Percentiles rank a stretch among this genome's conserved stretches.
Evolutionary conservation across 345 rosid species (phyloP).

Genomic region (Cardamine chenopodiifolia): DNA sequence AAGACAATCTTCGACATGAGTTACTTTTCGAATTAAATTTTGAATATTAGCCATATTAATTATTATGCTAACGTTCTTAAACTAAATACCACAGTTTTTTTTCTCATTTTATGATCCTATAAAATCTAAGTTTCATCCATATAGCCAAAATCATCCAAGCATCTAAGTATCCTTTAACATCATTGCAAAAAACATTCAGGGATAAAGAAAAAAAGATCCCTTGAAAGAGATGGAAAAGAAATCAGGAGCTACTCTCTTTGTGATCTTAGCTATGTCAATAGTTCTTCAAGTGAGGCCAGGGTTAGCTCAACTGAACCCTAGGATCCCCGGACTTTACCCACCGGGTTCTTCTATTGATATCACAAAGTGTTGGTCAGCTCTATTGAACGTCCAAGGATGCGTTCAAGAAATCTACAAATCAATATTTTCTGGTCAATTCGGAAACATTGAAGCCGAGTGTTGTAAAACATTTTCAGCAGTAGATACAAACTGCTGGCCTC

Average conservation of each 20-base stretch:
- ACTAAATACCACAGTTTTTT: too few relatives aligned
- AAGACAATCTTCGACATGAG: too few relatives aligned
- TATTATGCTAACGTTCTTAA: too few relatives aligned
- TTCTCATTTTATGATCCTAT: too few relatives aligned
- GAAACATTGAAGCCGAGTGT: slow-evolving; percentile 3
- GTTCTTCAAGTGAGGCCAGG: slow-evolving; percentile 22
- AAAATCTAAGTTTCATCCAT: too few relatives aligned
- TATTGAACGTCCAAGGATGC: slow-evolving; percentile 21
- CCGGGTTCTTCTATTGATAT: slow-evolving; percentile 16
- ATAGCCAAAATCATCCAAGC: too few relatives aligned
- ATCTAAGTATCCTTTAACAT: too few relatives aligned
- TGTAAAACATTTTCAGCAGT: slow-evolving; percentile 7
- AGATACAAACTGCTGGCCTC: slow-evolving; percentile 11
- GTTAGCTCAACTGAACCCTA: background rate
- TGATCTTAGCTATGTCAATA: background rate
- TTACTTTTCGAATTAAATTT: too few relatives aligned
- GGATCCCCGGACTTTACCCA: background rate
- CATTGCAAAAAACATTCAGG: too few relatives aligned
- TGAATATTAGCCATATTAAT: too few relatives aligned
- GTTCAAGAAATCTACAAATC: slow-evolving; percentile 10
- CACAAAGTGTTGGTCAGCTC: slow-evolving; percentile 30
- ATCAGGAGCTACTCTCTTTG: background rate
- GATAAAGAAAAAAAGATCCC: too few relatives aligned
- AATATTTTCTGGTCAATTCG: background rate
- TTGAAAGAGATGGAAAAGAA: too few relatives aligned